Evolutionary conservation across 2,329 filamentous ascomycete species (phyloP).

Genomic region (Phialemonium atrogriseum): DNA sequence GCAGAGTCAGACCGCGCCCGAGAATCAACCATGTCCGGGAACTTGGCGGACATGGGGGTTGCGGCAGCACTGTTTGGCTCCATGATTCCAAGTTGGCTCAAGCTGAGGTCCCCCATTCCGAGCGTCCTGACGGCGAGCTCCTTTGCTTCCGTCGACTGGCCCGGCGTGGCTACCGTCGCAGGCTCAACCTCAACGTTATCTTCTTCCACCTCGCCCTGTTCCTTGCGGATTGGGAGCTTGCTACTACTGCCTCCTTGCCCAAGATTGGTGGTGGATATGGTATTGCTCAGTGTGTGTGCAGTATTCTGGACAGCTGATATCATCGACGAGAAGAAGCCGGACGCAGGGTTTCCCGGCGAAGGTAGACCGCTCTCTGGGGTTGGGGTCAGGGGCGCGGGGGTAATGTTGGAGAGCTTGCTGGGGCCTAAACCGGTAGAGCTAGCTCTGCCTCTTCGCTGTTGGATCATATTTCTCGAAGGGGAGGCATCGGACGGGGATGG

Average conservation of each 20-base stretch:
- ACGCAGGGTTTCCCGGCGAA: constrained; percentile 41
- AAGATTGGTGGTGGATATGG: constrained; percentile 59
- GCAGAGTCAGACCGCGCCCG: constrained; percentile 51
- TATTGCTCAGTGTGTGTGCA: constrained; percentile 65
- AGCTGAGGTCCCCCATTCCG: constrained; percentile 78
- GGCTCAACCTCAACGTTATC: constrained; percentile 35
- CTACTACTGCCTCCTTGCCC: constrained; percentile 36
- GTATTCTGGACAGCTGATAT: constrained; percentile 91
- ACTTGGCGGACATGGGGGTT: constrained; percentile 49
- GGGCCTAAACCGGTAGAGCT: constrained; percentile 51
- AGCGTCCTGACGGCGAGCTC: constrained; percentile 81
- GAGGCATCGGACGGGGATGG: constrained; percentile 41
- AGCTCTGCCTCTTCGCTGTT: constrained; percentile 51
- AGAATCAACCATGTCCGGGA: constrained; percentile 38
- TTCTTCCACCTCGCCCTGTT: constrained; percentile 22
- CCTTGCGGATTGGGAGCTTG: constrained; percentile 18
- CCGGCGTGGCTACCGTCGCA: constrained; percentile 29
- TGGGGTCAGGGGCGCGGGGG: constrained; percentile 65
- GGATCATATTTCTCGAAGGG: constrained; percentile 62
- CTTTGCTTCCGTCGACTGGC: constrained; percentile 43
- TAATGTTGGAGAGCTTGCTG: constrained; percentile 79
- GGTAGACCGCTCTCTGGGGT: constrained; percentile 57
- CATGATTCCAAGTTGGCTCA: constrained; percentile 77
- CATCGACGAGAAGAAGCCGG: constrained; percentile 88
- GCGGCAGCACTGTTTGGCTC: constrained; percentile 47